Evolutionary conservation across 805 yeast species (phyloP), one percentile per base, ranked within the genome.

Genomic region (Cyberlindnera subsufficiens): DNA sequence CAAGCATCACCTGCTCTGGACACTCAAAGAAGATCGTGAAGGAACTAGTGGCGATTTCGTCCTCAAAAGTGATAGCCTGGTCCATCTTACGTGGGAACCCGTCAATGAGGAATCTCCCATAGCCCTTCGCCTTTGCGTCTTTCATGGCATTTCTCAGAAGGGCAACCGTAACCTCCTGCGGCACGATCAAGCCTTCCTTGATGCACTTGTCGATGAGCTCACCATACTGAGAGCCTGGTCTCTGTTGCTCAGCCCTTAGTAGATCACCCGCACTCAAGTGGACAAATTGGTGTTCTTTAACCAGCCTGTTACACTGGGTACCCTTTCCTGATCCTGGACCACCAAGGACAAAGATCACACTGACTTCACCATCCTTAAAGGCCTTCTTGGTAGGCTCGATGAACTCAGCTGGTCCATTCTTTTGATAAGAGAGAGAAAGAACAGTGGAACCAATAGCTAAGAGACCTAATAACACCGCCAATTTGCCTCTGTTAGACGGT

Each of bases 291-390:
- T 77, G 84, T 54, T 89, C 86, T 17, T 74, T 66, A 35, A 91
- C 97, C 43, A 91, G 72, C 58, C 79, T 86, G 29, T 82, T 83
- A 69, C 97, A 87, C 66, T 91, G 99, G 1, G 99, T 91, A 44
- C 99, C 98, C 61, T 93, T 93, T 35, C 99, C 98, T 25, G 96
- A 86, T 17, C 98, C 98, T 5, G 98, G 98, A 4, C 98, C 98
- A 35, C 99, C 99, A 29, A 91, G 76, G 16, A 91, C 96, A 63
- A 87, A 91, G 22, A 90, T 74, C 5, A 91, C 95, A 22, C 86
- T 78, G 25, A 86, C 80, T 43, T 86, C 81, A 32, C 79, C 78
- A 3, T 74, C 72, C 9, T 74, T 66, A 59, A 86, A 86, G 0
- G 83, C 79, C 27, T 63, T 40, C 38, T 33, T 34, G 1, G 33